phyloP scores from a whole-genome alignment of 208 protist genomes.

The Trypanosoma caninum region DNA sequence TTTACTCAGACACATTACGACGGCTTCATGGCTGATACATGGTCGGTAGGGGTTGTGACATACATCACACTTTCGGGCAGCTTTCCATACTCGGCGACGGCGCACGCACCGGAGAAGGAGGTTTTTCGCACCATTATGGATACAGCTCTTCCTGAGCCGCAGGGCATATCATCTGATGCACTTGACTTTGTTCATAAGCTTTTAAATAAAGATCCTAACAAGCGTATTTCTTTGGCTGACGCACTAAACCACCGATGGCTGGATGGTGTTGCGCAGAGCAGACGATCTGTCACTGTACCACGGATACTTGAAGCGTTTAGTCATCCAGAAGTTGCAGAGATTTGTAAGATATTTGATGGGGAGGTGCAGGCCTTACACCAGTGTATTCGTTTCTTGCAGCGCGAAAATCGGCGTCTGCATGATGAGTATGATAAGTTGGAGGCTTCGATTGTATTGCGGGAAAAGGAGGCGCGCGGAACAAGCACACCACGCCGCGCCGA shows the following conservation, averaged over 20 bases:
- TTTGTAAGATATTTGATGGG: slow-evolving; percentile 66
- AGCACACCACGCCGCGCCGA: slow-evolving; percentile 55
- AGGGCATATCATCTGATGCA: slow-evolving; percentile 55
- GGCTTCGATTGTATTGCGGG: slow-evolving; percentile 26
- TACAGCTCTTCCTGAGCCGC: slow-evolving; percentile 72
- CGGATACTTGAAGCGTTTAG: slow-evolving; percentile 41
- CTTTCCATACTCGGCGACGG: slow-evolving; percentile 94
- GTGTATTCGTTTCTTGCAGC: slow-evolving; percentile 72
- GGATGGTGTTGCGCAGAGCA: slow-evolving; percentile 57
- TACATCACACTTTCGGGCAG: slow-evolving; percentile 96
- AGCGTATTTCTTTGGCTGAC: slow-evolving; percentile 83
- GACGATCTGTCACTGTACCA: slow-evolving; percentile 68
- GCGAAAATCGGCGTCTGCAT: slow-evolving; percentile 57
- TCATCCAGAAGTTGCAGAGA: slow-evolving; percentile 51
- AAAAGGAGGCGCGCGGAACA: slow-evolving; percentile 14
- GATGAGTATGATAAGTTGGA: slow-evolving; percentile 45
- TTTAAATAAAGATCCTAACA: slow-evolving; percentile 88
- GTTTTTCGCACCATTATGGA: slow-evolving; percentile 92
- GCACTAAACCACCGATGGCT: slow-evolving; percentile 90
- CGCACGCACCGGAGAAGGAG: slow-evolving; percentile 84
- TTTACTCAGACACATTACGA: slow-evolving; percentile 92
- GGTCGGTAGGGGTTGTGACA: slow-evolving; percentile 96
- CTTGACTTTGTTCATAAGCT: slow-evolving; percentile 79
- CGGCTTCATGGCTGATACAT: slow-evolving; percentile 94
- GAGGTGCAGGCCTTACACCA: slow-evolving; percentile 67